phyloP scores from a whole-genome alignment of 2,329 filamentous ascomycete species.

The Leptodontidium sp. region DNA sequence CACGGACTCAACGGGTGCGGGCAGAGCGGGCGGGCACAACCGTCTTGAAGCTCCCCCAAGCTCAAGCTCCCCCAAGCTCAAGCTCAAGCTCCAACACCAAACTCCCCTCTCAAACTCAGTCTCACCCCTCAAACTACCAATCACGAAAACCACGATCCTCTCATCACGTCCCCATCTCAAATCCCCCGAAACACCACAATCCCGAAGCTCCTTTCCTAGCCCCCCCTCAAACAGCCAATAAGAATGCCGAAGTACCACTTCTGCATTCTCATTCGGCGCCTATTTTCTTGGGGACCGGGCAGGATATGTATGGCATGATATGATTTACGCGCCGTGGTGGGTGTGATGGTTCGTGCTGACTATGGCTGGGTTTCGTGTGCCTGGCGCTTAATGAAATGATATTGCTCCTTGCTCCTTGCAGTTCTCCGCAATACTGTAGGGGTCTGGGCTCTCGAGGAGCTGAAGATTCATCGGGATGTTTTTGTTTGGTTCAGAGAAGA shows the following conservation, averaged over 20 bases:
- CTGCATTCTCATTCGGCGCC: slow-evolving; percentile 36
- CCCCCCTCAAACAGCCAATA: slow-evolving; percentile 30
- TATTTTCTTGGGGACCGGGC: slow-evolving; percentile 23
- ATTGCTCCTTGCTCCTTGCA: no score
- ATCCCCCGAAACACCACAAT: slow-evolving; percentile 16
- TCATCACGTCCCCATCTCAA: slow-evolving; percentile 18
- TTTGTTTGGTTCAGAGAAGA: neutral
- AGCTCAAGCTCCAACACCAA: no score
- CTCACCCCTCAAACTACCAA: neutral
- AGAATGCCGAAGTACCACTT: slow-evolving; percentile 25
- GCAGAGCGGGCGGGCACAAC: slow-evolving; percentile 11
- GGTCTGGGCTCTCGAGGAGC: neutral
- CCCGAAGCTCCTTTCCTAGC: neutral
- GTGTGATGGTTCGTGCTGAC: slow-evolving; percentile 32
- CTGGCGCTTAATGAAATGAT: slow-evolving; percentile 37
- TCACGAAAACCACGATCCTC: slow-evolving; percentile 7
- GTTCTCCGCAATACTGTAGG: neutral
- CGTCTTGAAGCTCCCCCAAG: neutral
- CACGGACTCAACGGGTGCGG: neutral
- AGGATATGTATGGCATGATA: neutral
- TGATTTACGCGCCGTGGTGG: slow-evolving; percentile 36
- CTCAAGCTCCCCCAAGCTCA: neutral
- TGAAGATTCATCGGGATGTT: slow-evolving; percentile 8
- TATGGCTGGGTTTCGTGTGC: slow-evolving; percentile 38
- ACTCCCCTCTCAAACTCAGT: neutral